phyloP scores from a whole-genome alignment of 345 rosid genomes.

The Gossypium rotundifolium region DNA sequence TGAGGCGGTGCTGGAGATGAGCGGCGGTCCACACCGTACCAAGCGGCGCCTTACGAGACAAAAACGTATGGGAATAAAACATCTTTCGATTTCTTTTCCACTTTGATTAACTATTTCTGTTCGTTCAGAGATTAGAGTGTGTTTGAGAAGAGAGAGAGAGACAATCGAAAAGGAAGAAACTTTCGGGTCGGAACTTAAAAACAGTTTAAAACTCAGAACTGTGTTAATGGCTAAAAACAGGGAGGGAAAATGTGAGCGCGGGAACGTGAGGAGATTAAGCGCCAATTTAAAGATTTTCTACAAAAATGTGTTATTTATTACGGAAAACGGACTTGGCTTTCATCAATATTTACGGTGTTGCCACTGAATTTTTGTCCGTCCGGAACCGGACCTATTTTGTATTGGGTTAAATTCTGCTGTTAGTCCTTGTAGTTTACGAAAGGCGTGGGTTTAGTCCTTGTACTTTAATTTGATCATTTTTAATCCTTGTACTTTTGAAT shows the following conservation, averaged over 20 bases:
- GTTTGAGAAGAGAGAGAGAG: neutral
- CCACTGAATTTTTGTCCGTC: too few relatives aligned
- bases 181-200: too few relatives aligned
- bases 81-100: conserved; percentile 15
- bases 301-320: too few relatives aligned
- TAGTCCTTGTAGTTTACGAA: too few relatives aligned
- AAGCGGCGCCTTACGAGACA: conserved; percentile 69
- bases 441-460: too few relatives aligned
- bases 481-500: too few relatives aligned
- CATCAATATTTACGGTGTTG: too few relatives aligned
- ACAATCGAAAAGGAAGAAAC: too few relatives aligned
- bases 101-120: neutral
- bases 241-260: neutral
- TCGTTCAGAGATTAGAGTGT: neutral
- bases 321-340: too few relatives aligned
- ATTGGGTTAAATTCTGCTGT: too few relatives aligned
- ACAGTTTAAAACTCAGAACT: neutral
- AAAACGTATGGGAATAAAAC: conserved; percentile 74
- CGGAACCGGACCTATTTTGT: too few relatives aligned
- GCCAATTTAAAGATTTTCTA: neutral
- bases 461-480: too few relatives aligned
- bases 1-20: conserved; percentile 70
- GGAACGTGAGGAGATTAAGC: neutral
- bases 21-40: conserved; percentile 91
- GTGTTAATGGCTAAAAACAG: neutral